Percentiles rank a stretch among this genome's conserved stretches.
phyloP scores from a whole-genome alignment of 164 flowering plant genomes.

The Aristolochia californica region DNA sequence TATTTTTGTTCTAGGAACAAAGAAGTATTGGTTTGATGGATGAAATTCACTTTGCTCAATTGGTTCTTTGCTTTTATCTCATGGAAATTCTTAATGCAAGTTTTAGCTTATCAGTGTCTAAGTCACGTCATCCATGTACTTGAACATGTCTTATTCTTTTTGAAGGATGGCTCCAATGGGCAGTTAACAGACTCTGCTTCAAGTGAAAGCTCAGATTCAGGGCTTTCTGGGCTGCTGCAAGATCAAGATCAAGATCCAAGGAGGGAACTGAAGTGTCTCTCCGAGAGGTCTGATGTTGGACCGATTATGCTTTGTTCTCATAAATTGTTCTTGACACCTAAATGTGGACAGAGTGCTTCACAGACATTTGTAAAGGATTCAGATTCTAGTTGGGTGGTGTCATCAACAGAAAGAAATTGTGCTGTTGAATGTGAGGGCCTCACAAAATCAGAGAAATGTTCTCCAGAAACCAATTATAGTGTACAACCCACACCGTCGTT shows the following conservation, averaged over 20 bases:
- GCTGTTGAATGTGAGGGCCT: neutral
- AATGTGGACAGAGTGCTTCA: constrained; percentile 1
- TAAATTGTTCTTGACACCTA: neutral
- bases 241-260: constrained; percentile 4
- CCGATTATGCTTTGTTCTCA: constrained; percentile 2
- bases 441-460: neutral
- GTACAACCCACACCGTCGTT: neutral
- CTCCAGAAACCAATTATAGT: constrained; percentile 1
- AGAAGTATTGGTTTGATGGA: too few species aligned
- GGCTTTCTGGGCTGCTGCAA: neutral
- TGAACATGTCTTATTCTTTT: neutral
- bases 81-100: too few species aligned
- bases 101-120: too few species aligned
- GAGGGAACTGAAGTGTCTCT: neutral
- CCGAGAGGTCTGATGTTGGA: neutral
- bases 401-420: constrained; percentile 3
- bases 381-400: neutral
- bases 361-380: neutral
- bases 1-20: too few species aligned
- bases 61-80: too few species aligned
- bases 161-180: neutral
- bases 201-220: neutral
- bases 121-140: too few species aligned
- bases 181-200: neutral
- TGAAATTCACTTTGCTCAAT: too few species aligned